phyloP scores from a whole-genome alignment of 805 yeast species.

The Ogataea polymorpha region DNA sequence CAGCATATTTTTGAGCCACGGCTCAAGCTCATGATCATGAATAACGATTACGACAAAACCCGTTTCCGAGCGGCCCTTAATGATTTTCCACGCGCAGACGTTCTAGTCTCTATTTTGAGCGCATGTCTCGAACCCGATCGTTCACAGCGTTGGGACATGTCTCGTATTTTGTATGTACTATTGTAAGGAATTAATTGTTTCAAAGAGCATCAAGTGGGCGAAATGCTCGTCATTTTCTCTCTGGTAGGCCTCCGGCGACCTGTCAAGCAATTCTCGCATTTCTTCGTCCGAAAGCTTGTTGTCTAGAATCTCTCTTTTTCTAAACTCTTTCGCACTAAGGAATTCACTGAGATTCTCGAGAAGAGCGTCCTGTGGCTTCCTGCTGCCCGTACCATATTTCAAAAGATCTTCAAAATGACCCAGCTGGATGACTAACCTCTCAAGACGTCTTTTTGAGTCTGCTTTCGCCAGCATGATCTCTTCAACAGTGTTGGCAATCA shows the following conservation, averaged over 20 bases:
- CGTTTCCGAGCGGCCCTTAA: conserved; percentile 31
- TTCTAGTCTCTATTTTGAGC: conserved; percentile 33
- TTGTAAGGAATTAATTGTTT: conserved; percentile 34
- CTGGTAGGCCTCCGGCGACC: conserved; percentile 43
- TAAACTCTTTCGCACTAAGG: conserved; percentile 36
- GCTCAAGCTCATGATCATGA: conserved; percentile 65
- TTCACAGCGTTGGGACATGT: conserved; percentile 29
- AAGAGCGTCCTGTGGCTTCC: conserved; percentile 17
- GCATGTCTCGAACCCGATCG: conserved; percentile 56
- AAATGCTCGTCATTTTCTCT: conserved; percentile 3
- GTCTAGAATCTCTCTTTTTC: conserved; percentile 19
- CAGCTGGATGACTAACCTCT: conserved; percentile 67
- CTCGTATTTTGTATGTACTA: conserved; percentile 8
- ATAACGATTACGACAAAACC: conserved; percentile 56
- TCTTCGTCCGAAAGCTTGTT: conserved; percentile 39
- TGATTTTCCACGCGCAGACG: conserved; percentile 22
- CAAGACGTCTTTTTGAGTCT: conserved; percentile 74
- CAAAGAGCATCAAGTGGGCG: conserved; percentile 34
- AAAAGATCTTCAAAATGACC: conserved; percentile 51
- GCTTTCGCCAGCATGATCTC: conserved; percentile 78
- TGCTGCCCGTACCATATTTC: conserved; percentile 6
- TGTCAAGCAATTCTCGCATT: conserved; percentile 46
- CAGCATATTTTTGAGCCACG: conserved; percentile 82
- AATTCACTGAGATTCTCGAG: conserved; percentile 38
- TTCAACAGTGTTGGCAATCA: conserved; percentile 77